phyloP scores from a whole-genome alignment of 176 grass and related monocot genomes.

The Rhynchospora breviuscula region DNA sequence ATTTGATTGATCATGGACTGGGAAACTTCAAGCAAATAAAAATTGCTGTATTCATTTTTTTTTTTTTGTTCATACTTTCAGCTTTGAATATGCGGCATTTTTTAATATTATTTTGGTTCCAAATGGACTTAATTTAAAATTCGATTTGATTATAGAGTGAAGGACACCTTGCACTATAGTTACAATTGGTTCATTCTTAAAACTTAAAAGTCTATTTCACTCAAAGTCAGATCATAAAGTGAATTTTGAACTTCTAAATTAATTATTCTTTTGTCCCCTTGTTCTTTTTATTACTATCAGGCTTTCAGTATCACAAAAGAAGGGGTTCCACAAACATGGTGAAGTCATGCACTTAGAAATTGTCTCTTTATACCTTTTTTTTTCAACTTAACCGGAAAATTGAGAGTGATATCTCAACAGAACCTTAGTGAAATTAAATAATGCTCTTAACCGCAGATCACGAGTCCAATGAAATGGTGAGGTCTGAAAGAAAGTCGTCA shows the following conservation, averaged over 20 bases:
- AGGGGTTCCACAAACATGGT: not conserved
- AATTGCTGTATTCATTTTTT: no score
- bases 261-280: no score
- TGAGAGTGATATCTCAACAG: not conserved
- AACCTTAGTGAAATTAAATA: not conserved
- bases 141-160: not conserved
- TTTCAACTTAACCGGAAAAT: not conserved
- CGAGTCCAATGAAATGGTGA: not conserved
- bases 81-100: no score
- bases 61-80: no score
- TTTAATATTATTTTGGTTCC: no score
- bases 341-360: not conserved
- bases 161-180: not conserved
- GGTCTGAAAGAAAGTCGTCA: not conserved
- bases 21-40: no score
- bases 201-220: not conserved
- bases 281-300: no score
- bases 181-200: not conserved
- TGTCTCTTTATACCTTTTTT: no score
- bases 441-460: not conserved
- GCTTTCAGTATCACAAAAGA: no score
- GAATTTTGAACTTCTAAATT: not conserved
- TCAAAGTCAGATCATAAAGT: no score
- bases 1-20: no score
- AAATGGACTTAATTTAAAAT: not conserved